A percentile compares a stretch with the other conserved stretches of the same genome.
phyloP scores from a whole-genome alignment of 495 filamentous ascomycete species.

The Neurospora tetrasperma region DNA sequence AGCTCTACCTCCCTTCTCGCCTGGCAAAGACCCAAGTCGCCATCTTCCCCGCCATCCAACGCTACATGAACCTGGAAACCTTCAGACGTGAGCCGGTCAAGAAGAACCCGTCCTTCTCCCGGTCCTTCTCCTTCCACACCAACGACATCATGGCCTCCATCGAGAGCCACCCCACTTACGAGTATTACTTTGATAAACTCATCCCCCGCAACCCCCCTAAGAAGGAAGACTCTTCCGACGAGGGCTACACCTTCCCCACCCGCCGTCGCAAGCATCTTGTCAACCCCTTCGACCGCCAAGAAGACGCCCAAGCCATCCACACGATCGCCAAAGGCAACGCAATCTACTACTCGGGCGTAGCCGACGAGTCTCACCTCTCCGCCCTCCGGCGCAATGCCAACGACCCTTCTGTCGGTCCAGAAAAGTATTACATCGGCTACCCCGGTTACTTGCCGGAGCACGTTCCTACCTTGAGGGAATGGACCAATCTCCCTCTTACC shows the following conservation, averaged over 20 bases:
- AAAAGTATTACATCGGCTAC: background rate
- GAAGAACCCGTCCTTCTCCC: conserved; percentile 12
- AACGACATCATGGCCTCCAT: background rate
- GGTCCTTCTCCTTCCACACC: background rate
- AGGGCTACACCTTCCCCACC: background rate
- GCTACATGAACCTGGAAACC: conserved; percentile 16
- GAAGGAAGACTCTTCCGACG: background rate
- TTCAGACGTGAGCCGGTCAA: conserved; percentile 16
- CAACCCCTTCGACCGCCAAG: background rate
- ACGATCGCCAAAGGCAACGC: background rate
- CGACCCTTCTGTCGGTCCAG: background rate
- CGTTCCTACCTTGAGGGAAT: background rate
- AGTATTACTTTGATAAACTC: background rate
- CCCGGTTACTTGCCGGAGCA: background rate
- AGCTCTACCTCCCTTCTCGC: conserved; percentile 18
- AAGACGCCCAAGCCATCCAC: background rate
- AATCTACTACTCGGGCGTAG: background rate
- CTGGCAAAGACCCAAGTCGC: conserved; percentile 32
- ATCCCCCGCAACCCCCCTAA: background rate
- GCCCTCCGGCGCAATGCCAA: background rate
- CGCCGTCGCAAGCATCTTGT: background rate
- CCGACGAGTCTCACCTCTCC: background rate
- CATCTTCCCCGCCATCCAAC: conserved; percentile 28
- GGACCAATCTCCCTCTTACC: background rate
- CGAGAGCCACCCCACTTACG: background rate